Evolutionary conservation across 164 flowering plant species (phyloP).

Genomic region (Piper betle): DNA sequence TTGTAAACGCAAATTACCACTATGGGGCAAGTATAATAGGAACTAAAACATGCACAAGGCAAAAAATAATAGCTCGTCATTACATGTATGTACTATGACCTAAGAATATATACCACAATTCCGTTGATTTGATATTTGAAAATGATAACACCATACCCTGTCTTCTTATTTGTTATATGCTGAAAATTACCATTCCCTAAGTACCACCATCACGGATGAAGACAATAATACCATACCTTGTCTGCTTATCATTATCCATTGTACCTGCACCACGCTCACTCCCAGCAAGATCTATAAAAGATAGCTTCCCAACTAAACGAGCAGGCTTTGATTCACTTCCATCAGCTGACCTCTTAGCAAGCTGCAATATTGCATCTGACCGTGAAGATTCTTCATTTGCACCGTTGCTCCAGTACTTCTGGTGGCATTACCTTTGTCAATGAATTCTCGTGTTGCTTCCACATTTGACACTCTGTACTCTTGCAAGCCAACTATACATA

Average conservation of each 20-base stretch:
- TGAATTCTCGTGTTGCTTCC: conserved; percentile 59
- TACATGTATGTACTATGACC: too few relatives aligned
- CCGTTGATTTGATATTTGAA: too few relatives aligned
- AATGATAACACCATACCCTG: too few relatives aligned
- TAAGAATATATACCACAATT: too few relatives aligned
- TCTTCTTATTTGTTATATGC: too few relatives aligned
- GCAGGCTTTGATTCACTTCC: conserved; percentile 70
- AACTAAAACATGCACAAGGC: not conserved
- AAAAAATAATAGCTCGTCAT: too few relatives aligned
- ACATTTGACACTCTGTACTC: conserved; percentile 68
- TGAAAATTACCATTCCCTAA: too few relatives aligned
- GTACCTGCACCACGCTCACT: conserved; percentile 99
- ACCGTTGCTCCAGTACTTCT: conserved; percentile 97
- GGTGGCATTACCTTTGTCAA: conserved; percentile 77
- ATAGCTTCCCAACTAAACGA: conserved; percentile 75
- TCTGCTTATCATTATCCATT: conserved; percentile 88
- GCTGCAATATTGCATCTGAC: conserved; percentile 96
- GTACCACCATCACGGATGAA: not conserved
- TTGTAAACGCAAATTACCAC: conserved; percentile 25
- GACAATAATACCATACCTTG: conserved; percentile 49
- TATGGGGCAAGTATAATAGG: too few relatives aligned
- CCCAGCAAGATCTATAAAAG: conserved; percentile 97
- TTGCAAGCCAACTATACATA: conserved; percentile 89
- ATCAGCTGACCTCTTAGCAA: conserved; percentile 63
- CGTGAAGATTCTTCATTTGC: conserved; percentile 98